These are phyloP conservation scores for Nitzschia inconspicua DNA, from an alignment of 108 stramenopile genomes.

Conservation along the genomic window DNA sequence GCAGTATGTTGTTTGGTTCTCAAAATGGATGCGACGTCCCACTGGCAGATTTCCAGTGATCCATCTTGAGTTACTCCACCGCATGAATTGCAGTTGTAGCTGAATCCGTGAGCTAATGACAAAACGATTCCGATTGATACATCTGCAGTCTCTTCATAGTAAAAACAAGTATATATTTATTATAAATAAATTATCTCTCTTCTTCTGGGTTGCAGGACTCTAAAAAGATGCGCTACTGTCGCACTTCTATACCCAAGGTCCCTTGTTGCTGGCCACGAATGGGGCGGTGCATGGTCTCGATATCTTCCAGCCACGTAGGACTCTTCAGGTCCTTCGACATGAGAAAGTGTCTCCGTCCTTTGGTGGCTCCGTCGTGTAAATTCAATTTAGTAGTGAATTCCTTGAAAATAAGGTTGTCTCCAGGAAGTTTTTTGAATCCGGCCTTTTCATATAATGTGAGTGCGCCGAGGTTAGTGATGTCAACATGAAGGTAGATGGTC, in stretches of 20 bases:
- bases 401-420: conserved; percentile 45
- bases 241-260: conserved; percentile 26
- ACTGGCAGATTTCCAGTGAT: too few species aligned
- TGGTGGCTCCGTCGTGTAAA: conserved; percentile 75
- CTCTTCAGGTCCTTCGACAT: conserved; percentile 52
- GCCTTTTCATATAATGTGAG: conserved; percentile 56
- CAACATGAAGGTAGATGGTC: conserved; percentile 81
- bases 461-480: conserved; percentile 68
- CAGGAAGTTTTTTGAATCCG: conserved; percentile 51
- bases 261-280: conserved; percentile 8
- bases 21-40: too few species aligned
- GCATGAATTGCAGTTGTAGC: too few species aligned
- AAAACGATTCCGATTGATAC: too few species aligned
- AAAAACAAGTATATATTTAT: too few species aligned
- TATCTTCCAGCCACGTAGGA: conserved; percentile 51
- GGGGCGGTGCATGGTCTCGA: not conserved
- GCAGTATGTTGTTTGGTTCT: too few species aligned
- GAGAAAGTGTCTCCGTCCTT: conserved; percentile 63
- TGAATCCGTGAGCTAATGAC: too few species aligned
- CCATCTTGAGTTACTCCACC: too few species aligned
- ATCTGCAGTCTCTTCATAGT: too few species aligned
- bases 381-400: conserved; percentile 80
- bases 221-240: too few species aligned
- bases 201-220: too few species aligned
- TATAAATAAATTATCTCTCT: not conserved